A percentile compares a stretch with the other conserved stretches of the same genome.
Evolutionary conservation across 257 asterid species (phyloP).

Genomic region (Coffea canephora): DNA sequence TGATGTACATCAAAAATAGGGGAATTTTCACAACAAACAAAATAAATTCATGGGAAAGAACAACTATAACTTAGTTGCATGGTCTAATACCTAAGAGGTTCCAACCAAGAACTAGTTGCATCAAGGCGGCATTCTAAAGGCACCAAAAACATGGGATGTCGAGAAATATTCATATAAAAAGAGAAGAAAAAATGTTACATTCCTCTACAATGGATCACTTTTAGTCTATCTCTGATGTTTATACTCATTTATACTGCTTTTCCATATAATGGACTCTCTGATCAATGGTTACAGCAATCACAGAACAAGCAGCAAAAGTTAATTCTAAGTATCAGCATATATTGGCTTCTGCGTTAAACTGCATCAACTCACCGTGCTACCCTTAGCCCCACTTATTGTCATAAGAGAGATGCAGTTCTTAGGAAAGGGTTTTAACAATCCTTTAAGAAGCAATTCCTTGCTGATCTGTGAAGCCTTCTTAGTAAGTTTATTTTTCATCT

Average conservation of each 20-base stretch:
- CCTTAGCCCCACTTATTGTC: conserved; percentile 99
- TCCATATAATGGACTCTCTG: neutral
- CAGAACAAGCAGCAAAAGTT: neutral
- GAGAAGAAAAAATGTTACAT: neutral
- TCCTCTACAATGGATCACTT: neutral
- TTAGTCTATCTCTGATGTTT: neutral
- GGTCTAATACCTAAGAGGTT: neutral
- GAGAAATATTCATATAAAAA: too few species aligned
- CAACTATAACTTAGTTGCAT: neutral
- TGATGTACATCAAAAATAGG: neutral
- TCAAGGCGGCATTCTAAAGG: neutral
- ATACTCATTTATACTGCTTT: neutral
- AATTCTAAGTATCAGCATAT: neutral
- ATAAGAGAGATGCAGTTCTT: conserved; percentile 89
- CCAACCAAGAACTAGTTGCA: neutral
- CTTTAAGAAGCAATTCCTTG: conserved; percentile 71
- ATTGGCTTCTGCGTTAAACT: neutral
- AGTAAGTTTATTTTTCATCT: conserved; percentile 87
- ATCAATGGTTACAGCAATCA: neutral
- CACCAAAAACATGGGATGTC: neutral
- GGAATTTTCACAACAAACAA: neutral
- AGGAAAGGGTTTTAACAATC: conserved; percentile 86
- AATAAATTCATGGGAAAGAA: neutral
- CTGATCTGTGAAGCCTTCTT: conserved; percentile 77
- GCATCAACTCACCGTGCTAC: conserved; percentile 75